Conservation (phyloP, 2,329 filamentous ascomycete species). For the Aspergillus tamarii region DNA sequence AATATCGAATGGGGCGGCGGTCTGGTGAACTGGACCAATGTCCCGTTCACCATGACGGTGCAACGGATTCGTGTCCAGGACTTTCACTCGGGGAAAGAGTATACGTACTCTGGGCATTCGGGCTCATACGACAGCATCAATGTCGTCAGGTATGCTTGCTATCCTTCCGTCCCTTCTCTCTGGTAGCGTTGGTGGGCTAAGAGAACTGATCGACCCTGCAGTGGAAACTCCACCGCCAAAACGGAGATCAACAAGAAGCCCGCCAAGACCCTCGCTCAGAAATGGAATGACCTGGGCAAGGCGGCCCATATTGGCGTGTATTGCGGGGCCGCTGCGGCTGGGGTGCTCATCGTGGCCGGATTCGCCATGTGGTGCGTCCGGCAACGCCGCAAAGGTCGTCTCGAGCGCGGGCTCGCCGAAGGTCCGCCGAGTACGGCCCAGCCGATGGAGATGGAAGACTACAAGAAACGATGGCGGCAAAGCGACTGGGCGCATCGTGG, state of each 20-base stretch:
- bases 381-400: not conserved
- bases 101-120: not conserved
- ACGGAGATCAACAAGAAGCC: not conserved
- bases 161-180: fast-evolving
- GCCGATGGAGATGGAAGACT: not conserved
- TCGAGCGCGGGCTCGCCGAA: not conserved
- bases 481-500: not conserved
- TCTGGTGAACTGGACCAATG: slow-evolving; percentile 1
- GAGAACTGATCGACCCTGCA: not conserved
- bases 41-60: slow-evolving; percentile 1
- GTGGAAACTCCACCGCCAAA: not conserved
- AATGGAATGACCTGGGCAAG: not conserved
- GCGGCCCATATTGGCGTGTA: not conserved
- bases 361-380: not conserved
- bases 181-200: too few relatives aligned
- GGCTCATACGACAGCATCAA: not conserved
- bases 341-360: not conserved
- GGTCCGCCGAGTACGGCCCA: not conserved
- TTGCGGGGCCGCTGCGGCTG: not conserved
- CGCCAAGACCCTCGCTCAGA: not conserved
- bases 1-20: slow-evolving; percentile 9
- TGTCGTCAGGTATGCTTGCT: not conserved
- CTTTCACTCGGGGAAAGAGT: not conserved
- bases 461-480: not conserved
- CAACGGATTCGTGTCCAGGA: not conserved